Conservation (phyloP, 2,329 filamentous ascomycete genomes). For the Fusarium decemcellulare region DNA sequence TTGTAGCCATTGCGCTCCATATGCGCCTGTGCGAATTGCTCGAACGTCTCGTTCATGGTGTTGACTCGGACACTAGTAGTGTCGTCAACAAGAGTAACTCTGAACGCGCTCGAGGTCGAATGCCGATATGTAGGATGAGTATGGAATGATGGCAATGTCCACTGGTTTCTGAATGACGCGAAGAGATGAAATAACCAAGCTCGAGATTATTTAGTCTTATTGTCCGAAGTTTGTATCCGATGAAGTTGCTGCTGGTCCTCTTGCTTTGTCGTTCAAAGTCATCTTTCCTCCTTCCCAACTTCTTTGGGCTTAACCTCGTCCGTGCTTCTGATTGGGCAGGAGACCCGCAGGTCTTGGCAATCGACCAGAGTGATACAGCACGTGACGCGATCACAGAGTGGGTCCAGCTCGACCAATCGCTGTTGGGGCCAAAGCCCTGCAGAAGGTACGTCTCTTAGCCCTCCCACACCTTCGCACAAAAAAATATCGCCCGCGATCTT, state of each 20-base stretch:
- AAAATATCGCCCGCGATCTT: constrained; percentile 54
- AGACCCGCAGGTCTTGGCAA: constrained; percentile 11
- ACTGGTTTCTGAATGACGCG: not conserved
- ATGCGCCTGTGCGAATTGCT: constrained; percentile 80
- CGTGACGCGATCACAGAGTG: constrained; percentile 49
- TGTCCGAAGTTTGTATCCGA: constrained; percentile 9
- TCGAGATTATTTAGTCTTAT: constrained; percentile 13
- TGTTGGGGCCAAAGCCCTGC: constrained; percentile 55
- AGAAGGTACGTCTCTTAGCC: constrained; percentile 51
- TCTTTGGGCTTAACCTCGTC: constrained; percentile 20
- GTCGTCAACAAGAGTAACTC: constrained; percentile 8
- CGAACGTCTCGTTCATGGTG: constrained; percentile 80
- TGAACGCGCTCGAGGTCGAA: not conserved
- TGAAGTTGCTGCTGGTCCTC: constrained; percentile 23
- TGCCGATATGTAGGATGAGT: constrained; percentile 3
- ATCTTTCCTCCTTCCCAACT: constrained; percentile 28
- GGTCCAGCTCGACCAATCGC: constrained; percentile 51
- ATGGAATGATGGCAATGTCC: not conserved
- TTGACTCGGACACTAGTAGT: constrained; percentile 19
- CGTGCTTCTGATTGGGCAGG: constrained; percentile 43
- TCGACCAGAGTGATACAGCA: constrained; percentile 25
- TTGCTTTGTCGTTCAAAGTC: constrained; percentile 34
- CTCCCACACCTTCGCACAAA: constrained; percentile 60
- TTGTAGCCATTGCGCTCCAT: constrained; percentile 75
- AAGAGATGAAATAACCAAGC: not conserved